Conservation (phyloP, 2,329 filamentous ascomycete genomes). For the Helicocarpus griseus region DNA sequence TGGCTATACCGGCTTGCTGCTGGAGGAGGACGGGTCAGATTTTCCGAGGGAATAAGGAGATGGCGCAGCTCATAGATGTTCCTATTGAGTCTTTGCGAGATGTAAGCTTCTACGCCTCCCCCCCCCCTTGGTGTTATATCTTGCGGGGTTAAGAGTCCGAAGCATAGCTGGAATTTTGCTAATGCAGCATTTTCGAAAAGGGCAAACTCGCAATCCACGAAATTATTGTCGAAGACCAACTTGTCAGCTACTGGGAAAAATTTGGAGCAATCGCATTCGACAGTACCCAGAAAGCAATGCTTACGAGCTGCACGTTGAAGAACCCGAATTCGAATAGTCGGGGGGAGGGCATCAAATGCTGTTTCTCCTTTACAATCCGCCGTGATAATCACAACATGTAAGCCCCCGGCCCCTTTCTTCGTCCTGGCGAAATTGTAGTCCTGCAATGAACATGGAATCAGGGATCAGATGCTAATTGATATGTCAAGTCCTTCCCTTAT, state of each 20-base stretch:
- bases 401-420: slow-evolving; percentile 30
- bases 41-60: slow-evolving; percentile 94
- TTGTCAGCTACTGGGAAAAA: slow-evolving; percentile 98
- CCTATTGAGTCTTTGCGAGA: slow-evolving; percentile 85
- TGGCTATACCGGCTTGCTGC: slow-evolving; percentile 96
- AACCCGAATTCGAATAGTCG: slow-evolving; percentile 61
- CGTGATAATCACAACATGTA: slow-evolving; percentile 95
- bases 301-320: slow-evolving; percentile 88
- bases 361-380: slow-evolving; percentile 94
- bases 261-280: slow-evolving; percentile 98
- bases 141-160: too few relatives aligned
- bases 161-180: too few relatives aligned
- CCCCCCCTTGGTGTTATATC: not conserved
- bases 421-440: too few relatives aligned
- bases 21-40: slow-evolving; percentile 97
- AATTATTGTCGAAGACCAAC: slow-evolving; percentile 86
- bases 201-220: slow-evolving; percentile 92
- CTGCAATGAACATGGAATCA: not conserved
- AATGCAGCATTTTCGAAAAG: slow-evolving; percentile 36
- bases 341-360: slow-evolving; percentile 74
- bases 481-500: slow-evolving; percentile 72
- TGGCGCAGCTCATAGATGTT: slow-evolving; percentile 92
- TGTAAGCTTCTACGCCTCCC: slow-evolving; percentile 45
- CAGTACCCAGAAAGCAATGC: slow-evolving; percentile 80
- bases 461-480: slow-evolving; percentile 23